Conservation (phyloP, 345 rosid species). For the Sonneratia caseolaris region DNA sequence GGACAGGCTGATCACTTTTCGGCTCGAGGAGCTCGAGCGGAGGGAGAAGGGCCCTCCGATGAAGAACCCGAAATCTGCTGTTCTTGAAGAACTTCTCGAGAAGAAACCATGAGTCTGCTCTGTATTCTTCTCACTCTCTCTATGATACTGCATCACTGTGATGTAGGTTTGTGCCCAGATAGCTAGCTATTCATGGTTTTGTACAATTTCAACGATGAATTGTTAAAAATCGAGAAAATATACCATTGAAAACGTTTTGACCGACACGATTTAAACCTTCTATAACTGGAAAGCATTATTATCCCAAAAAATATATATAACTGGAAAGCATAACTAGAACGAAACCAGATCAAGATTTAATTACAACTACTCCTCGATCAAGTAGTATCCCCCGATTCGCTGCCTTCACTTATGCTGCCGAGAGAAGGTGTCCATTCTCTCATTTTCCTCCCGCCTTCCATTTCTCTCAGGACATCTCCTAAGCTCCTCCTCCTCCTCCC, state of each 20-base stretch:
- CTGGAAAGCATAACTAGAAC: too few relatives aligned
- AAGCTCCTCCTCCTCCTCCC: not conserved
- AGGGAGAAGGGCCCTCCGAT: constrained; percentile 81
- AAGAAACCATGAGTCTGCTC: constrained; percentile 17
- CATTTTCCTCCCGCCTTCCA: not conserved
- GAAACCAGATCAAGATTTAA: too few relatives aligned
- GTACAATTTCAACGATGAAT: not conserved
- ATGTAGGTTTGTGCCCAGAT: not conserved
- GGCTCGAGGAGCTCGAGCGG: constrained; percentile 73
- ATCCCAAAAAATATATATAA: too few relatives aligned
- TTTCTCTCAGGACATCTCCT: not conserved
- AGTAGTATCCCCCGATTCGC: too few relatives aligned
- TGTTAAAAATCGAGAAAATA: too few relatives aligned
- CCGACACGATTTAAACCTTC: too few relatives aligned
- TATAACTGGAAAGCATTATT: too few relatives aligned
- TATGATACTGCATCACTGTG: not conserved
- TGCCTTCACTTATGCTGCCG: not conserved
- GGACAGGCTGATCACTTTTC: constrained; percentile 69
- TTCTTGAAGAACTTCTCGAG: constrained; percentile 47
- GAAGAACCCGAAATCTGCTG: constrained; percentile 65
- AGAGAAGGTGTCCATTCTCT: constrained; percentile 2
- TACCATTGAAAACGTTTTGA: too few relatives aligned
- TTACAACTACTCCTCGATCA: too few relatives aligned
- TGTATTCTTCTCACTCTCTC: not conserved
- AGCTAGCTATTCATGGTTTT: not conserved